A percentile compares a stretch with the other conserved stretches of the same genome.
These are phyloP conservation scores for Aspergillus japonicus DNA, from an alignment of 2,329 filamentous ascomycete genomes.

Conservation along the genomic window DNA sequence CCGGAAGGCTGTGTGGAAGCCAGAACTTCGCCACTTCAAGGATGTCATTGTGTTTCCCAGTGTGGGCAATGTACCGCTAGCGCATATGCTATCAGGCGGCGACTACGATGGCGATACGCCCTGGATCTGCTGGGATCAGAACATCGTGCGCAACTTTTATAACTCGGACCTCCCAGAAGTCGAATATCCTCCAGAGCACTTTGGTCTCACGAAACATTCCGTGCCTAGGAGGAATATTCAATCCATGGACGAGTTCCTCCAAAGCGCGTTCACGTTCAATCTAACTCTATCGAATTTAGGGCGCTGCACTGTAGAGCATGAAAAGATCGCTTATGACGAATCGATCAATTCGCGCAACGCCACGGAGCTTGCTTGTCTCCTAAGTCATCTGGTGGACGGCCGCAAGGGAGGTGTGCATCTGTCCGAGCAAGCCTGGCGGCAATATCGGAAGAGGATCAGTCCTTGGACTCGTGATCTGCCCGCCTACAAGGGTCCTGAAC, in stretches of 20 bases:
- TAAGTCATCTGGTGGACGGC: constrained; percentile 48
- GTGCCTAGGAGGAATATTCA: constrained; percentile 43
- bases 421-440: constrained; percentile 39
- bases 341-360: constrained; percentile 36
- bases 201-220: constrained; percentile 50
- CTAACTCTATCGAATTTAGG: constrained; percentile 51
- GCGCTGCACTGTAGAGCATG: constrained; percentile 50
- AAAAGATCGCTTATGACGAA: constrained; percentile 55
- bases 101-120: constrained; percentile 65
- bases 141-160: constrained; percentile 51
- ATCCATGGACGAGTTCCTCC: constrained; percentile 41
- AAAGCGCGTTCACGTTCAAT: constrained; percentile 50
- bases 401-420: constrained; percentile 47
- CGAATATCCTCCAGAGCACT: constrained; percentile 39
- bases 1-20: constrained; percentile 48
- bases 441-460: constrained; percentile 36
- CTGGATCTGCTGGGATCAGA: constrained; percentile 61
- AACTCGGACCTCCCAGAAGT: constrained; percentile 51
- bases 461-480: constrained; percentile 30
- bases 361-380: constrained; percentile 41
- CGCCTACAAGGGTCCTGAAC: constrained; percentile 37
- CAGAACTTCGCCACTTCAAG: constrained; percentile 53
- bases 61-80: constrained; percentile 53
- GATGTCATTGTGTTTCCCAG: constrained; percentile 60
- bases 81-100: constrained; percentile 61